Evolutionary conservation across 495 filamentous ascomycete species (phyloP).

Genomic region (Niebla homalea): DNA sequence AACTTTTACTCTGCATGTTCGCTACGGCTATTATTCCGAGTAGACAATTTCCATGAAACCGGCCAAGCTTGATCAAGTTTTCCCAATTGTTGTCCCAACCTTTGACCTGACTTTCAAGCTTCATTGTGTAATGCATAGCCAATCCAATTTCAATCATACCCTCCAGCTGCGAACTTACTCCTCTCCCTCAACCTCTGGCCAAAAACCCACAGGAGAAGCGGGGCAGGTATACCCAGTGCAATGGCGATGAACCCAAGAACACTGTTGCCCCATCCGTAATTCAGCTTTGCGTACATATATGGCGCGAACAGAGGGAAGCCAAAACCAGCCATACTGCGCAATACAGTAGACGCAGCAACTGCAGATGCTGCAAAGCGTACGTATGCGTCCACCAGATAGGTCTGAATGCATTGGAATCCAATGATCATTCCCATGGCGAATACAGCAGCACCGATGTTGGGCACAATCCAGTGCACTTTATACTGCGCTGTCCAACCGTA

Average conservation of each 20-base stretch:
- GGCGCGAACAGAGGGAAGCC: conserved; percentile 68
- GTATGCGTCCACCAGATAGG: conserved; percentile 69
- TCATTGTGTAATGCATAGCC: too few species aligned
- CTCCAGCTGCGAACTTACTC: conserved; percentile 49
- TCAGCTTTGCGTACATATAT: conserved; percentile 41
- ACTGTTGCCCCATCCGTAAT: conserved; percentile 55
- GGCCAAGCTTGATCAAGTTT: too few species aligned
- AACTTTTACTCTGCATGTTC: too few species aligned
- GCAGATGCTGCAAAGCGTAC: conserved; percentile 62
- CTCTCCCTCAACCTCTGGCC: conserved; percentile 42
- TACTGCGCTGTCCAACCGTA: conserved; percentile 61
- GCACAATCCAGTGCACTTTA: conserved; percentile 54
- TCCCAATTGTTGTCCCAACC: too few species aligned
- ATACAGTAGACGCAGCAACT: conserved; percentile 49
- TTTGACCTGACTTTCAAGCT: too few species aligned
- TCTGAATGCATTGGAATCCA: conserved; percentile 56
- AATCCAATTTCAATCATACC: background rate
- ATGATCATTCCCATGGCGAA: conserved; percentile 49
- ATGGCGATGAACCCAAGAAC: conserved; percentile 42
- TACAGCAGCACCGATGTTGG: conserved; percentile 53
- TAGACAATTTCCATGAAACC: too few species aligned
- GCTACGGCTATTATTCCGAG: too few species aligned
- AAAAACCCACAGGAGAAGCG: conserved; percentile 48
- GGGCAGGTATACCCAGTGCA: conserved; percentile 43
- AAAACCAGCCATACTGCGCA: conserved; percentile 59